These are phyloP conservation scores for Linnemannia elongata DNA, from an alignment of 192 early-diverging fungal genomes.

Conservation along the genomic window DNA sequence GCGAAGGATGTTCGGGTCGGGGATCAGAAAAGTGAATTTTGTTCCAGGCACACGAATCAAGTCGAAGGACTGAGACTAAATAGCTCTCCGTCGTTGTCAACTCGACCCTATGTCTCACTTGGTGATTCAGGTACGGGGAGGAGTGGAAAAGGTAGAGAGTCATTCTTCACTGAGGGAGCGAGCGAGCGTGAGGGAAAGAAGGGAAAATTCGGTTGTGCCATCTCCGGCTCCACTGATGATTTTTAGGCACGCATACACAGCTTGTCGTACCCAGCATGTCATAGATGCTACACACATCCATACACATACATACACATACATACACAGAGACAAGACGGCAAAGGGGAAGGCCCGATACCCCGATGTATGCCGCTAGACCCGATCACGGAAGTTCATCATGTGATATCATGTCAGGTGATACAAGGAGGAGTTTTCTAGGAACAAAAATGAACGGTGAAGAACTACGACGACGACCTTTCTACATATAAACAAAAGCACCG, in stretches of 20 bases:
- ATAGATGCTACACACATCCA: constrained; percentile 29
- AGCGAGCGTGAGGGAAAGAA: background rate
- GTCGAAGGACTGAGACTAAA: background rate
- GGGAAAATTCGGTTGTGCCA: background rate
- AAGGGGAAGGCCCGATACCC: no score
- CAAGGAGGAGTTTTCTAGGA: background rate
- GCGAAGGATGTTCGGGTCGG: background rate
- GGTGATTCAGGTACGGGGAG: background rate
- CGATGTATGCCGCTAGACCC: constrained; percentile 8
- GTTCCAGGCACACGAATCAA: background rate
- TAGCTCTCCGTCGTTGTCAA: background rate
- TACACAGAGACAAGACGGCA: no score
- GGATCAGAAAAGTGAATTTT: background rate
- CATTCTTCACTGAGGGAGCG: background rate
- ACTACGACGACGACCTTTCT: background rate
- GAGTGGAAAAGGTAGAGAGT: no score
- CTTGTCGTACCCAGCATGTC: background rate
- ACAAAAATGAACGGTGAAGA: no score
- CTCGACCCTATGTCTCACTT: background rate
- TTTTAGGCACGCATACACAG: background rate
- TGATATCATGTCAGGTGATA: background rate
- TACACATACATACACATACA: no score
- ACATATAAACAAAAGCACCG: background rate
- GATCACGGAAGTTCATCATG: background rate
- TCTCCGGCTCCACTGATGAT: background rate